Conservation (phyloP, 169 alveolate genomes). For the Cryptosporidium baileyi region DNA sequence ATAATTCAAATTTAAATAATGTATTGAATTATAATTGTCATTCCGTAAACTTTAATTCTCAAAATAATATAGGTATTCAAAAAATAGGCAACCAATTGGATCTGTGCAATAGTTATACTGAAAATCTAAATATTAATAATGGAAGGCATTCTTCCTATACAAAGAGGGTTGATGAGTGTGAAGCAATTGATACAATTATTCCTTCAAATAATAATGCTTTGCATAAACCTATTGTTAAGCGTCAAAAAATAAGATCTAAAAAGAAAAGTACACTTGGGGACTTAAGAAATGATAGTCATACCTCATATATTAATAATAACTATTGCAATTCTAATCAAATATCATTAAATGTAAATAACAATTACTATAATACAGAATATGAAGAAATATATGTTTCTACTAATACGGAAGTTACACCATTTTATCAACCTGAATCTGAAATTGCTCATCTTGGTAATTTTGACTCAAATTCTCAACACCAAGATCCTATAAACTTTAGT, state of each 20-base stretch:
- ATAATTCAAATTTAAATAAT: too few relatives aligned
- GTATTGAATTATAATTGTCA: too few relatives aligned
- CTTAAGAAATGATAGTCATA: too few relatives aligned
- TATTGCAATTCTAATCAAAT: too few relatives aligned
- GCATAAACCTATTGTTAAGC: slow-evolving; percentile 2
- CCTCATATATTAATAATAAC: too few relatives aligned
- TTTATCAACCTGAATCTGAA: slow-evolving; percentile 36
- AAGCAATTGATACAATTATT: neutral
- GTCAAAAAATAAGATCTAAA: slow-evolving; percentile 40
- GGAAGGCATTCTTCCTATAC: neutral
- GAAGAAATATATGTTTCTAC: neutral
- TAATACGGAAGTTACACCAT: slow-evolving; percentile 27
- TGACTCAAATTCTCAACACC: neutral
- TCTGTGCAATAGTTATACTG: too few relatives aligned
- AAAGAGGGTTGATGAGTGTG: slow-evolving; percentile 16
- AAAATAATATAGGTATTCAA: too few relatives aligned
- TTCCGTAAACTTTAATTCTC: neutral
- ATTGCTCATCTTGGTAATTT: slow-evolving; percentile 3
- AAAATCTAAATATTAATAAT: too few relatives aligned
- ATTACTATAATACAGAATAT: neutral
- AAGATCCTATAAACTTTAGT: neutral
- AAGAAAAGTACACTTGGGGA: slow-evolving; percentile 14
- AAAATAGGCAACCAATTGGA: too few relatives aligned
- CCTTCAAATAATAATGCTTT: neutral
- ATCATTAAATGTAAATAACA: neutral